Evolutionary conservation across 495 filamentous ascomycete species (phyloP), one percentile per base, ranked within the genome.

Genomic region (Podospora conica): DNA sequence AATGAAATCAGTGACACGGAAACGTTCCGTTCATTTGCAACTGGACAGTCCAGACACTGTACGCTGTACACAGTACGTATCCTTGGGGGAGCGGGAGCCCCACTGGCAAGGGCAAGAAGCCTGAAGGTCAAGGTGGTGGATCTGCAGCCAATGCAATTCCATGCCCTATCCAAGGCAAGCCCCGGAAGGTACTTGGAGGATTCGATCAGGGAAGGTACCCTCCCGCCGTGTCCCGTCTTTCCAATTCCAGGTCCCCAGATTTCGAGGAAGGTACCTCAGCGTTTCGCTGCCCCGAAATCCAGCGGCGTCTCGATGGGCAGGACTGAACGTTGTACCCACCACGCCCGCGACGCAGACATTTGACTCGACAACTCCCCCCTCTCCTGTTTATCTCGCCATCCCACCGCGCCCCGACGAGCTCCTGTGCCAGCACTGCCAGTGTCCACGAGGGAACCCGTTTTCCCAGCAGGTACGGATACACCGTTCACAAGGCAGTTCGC

Each of bases 291-390:
- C 58, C 24, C 62, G 62, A 64, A 53, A 23, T n/a, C n/a, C n/a
- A n/a, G n/a, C n/a, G 29, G 4, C 62, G 53, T 55, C 61, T 56
- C 28, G 22, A 56, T 18, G 8, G n/a, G n/a, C n/a, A n/a, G n/a
- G n/a, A n/a, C n/a, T n/a, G n/a, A n/a, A n/a, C n/a, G n/a, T n/a
- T n/a, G 55, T 63, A 63, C 27, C 53, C 61, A 63, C 61, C 25
- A 63, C 40, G 23, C 53, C 18, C 53, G 27, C 8, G 22, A 40
- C 25, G 22, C 53, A 55, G 18, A 57, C 63, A 55, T 56, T 55
- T 55, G 53, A 55, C 53, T 58, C 63, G 63, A 57, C 25, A 29
- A 40, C 63, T 64, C 55, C 63, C 63, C 23, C 28, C 31, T 64
- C 55, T 64, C 23, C 53, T 58, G 27, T 58, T 18, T 57, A 21